Base-by-base conservation (phyloP, 2,329 filamentous ascomycete genomes). In the Diaporthe nobilis region DNA sequence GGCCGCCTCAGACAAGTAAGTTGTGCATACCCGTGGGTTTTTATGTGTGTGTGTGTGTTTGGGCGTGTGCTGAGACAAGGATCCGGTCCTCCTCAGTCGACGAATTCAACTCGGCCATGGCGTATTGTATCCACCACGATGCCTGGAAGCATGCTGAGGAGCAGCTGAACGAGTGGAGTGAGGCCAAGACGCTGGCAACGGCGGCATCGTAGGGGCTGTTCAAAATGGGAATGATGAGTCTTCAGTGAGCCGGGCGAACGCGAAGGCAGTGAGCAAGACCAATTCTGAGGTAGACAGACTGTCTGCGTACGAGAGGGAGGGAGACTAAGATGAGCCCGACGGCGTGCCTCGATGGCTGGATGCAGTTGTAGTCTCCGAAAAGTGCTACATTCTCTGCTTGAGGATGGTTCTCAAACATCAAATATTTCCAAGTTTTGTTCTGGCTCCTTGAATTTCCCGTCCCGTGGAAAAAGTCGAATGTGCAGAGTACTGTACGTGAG, bases 101-200 rank as follows among this genome's bases (percentile, higher is more conserved):
- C 17, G 67, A 72, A 10, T 75, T 75, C 49, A 49, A 68, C 17
- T n/a, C 22, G 20, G 75, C 37, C 25, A 58, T 75, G 61, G 15
- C 28, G 1, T 73, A 75, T 10, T 77, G 75, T 20, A 77, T 73
- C 22, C 13, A 65, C 15, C 49, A 77, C 57, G 73, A 77, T 17
- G 73, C 63, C 25, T 77, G 73, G 73, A 39, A 31, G 10, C 4
- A 73, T 51, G 76, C 73, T 2, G 76, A 75, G 61, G 55, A 77
- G 47, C 68, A 72, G 34, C 42, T 75, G 28, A 72, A 53, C 17
- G 70, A 31, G 12, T 73, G 68, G 75, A 65, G 7, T 25, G 58
- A 58, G 10, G 39, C 51, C 10, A 28, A 51, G 53, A n/a, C 39
- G 10, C n/a, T 39, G 22, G 37, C 42, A 9, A 63, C 47, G 20